These are phyloP conservation scores for Eragrostis tef DNA, from an alignment of 202 grass and related monocot genomes.

Conservation along the genomic window DNA sequence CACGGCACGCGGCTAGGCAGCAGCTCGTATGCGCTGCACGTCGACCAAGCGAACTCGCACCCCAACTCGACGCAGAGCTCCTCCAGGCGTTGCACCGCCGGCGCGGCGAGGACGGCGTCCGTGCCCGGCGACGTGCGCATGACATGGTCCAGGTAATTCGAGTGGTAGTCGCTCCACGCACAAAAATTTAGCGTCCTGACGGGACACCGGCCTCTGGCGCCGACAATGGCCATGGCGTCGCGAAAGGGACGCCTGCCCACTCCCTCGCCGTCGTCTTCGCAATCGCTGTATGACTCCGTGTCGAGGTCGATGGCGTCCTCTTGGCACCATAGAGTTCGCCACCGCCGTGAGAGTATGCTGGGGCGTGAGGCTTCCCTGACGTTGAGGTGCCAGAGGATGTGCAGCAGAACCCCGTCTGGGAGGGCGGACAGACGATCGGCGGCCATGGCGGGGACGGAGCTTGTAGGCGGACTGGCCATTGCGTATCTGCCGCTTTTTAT, in stretches of 20 bases:
- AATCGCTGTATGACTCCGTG: too few species aligned
- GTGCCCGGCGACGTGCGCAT: not conserved
- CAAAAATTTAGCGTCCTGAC: not conserved
- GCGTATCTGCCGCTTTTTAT: too few species aligned
- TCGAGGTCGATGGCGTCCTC: not conserved
- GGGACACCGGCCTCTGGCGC: not conserved
- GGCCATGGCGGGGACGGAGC: not conserved
- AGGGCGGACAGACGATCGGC: not conserved
- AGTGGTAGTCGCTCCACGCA: not conserved
- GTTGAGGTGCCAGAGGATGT: not conserved
- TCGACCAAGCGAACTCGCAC: not conserved
- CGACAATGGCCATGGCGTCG: not conserved
- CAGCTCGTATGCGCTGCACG: not conserved
- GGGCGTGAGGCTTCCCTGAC: not conserved
- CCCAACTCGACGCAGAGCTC: not conserved
- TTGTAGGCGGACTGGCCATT: too few species aligned
- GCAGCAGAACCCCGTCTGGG: not conserved
- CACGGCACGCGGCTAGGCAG: not conserved
- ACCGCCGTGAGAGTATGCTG: not conserved
- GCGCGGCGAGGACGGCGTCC: not conserved
- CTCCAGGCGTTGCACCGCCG: slow-evolving; percentile 1
- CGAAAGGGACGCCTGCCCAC: not conserved
- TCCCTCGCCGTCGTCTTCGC: too few species aligned
- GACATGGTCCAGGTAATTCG: not conserved
- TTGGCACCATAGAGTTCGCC: not conserved